Percentiles rank a stretch among this genome's conserved stretches.
phyloP scores from a whole-genome alignment of 2,329 filamentous ascomycete species.

The Uncinocarpus reesii region DNA sequence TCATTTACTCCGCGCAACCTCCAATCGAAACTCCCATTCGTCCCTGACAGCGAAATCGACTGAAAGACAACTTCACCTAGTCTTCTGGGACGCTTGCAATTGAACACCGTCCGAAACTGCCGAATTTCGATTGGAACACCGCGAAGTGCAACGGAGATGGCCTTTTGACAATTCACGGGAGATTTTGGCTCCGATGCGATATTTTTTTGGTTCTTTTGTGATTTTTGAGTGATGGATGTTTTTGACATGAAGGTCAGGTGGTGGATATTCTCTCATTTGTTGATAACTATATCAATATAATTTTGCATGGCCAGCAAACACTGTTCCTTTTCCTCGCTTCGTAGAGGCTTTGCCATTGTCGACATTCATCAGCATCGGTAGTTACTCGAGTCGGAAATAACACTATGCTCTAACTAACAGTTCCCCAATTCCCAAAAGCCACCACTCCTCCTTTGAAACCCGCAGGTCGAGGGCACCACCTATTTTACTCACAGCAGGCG shows the following conservation, averaged over 20 bases:
- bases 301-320: constrained; percentile 13
- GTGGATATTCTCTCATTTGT: constrained; percentile 13
- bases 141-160: constrained; percentile 7
- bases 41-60: constrained; percentile 3
- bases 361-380: background rate
- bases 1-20: constrained; percentile 8
- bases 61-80: background rate
- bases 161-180: background rate
- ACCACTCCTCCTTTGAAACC: too few species aligned
- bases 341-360: background rate
- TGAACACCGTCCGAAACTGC: background rate
- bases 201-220: background rate
- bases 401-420: too few species aligned
- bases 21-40: background rate
- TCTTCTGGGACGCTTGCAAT: background rate
- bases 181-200: constrained; percentile 6
- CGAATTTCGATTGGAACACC: background rate
- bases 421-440: too few species aligned
- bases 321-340: background rate
- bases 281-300: constrained; percentile 12
- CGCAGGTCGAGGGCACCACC: too few species aligned
- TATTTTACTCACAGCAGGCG: too few species aligned
- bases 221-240: constrained; percentile 2
- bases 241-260: constrained; percentile 12
- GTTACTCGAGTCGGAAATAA: too few species aligned